Percentiles rank a stretch among this genome's conserved stretches.
Evolutionary conservation across 129 eudicot species (phyloP).

Genomic region (Centrapalus pauciflorus): DNA sequence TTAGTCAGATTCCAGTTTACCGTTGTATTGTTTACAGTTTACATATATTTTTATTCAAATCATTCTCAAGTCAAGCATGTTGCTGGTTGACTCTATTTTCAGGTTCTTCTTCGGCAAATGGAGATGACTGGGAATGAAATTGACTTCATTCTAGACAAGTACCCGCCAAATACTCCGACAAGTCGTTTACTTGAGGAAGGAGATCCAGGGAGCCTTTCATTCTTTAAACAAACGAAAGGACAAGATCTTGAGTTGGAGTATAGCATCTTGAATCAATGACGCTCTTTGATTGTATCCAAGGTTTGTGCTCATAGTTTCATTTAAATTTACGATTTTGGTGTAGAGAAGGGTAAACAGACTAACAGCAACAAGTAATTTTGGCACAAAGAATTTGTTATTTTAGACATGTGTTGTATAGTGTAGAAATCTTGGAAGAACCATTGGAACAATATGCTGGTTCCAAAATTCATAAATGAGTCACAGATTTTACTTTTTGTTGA

Average conservation of each 20-base stretch:
- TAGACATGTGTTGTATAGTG: constrained; percentile 24
- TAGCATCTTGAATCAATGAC: constrained; percentile 47
- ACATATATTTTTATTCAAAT: too few species aligned
- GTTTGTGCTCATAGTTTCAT: neutral
- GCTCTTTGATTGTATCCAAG: neutral
- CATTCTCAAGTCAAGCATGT: too few species aligned
- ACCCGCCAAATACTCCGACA: constrained; percentile 72
- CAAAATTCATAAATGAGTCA: neutral
- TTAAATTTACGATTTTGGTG: neutral
- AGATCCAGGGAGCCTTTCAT: constrained; percentile 81
- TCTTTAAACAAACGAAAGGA: constrained; percentile 39
- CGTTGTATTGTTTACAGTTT: too few species aligned
- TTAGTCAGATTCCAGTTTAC: neutral
- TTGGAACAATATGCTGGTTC: constrained; percentile 3
- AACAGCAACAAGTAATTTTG: constrained; percentile 17
- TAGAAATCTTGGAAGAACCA: constrained; percentile 8
- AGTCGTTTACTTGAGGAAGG: constrained; percentile 70
- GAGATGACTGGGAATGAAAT: constrained; percentile 82
- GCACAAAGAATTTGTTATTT: constrained; percentile 11
- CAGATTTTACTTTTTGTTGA: neutral
- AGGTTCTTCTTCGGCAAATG: constrained; percentile 78
- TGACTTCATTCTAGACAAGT: constrained; percentile 54
- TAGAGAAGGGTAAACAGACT: constrained; percentile 10
- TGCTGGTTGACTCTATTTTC: constrained; percentile 5
- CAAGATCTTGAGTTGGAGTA: constrained; percentile 42